Conservation (phyloP, 2,329 filamentous ascomycete genomes). For the Sordariomycetes sp. region DNA sequence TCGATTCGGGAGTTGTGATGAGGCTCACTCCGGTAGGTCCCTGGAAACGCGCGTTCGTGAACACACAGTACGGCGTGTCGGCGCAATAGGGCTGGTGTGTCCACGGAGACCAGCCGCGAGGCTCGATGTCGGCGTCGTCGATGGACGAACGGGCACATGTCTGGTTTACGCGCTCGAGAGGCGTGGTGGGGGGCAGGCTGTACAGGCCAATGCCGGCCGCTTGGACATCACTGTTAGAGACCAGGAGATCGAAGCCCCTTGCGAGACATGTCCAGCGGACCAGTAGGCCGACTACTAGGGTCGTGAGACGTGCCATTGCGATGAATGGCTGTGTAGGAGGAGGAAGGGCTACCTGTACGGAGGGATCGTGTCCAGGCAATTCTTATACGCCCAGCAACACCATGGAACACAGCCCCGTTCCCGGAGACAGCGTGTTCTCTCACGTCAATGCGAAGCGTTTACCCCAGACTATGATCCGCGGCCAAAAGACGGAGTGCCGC, state of each 20-base stretch:
- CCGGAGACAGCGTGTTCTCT: neutral
- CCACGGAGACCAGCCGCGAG: conserved; percentile 12
- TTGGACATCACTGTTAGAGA: neutral
- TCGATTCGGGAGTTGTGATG: conserved; percentile 18
- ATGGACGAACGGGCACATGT: neutral
- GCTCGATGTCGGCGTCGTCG: neutral
- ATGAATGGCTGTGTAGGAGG: neutral
- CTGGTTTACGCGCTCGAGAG: neutral
- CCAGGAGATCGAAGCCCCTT: neutral
- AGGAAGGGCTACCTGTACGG: neutral
- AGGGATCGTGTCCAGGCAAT: neutral
- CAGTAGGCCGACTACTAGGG: neutral
- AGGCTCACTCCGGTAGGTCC: conserved; percentile 17
- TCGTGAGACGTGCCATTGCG: conserved; percentile 1
- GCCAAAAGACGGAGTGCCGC: neutral
- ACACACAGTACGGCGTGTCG: conserved; percentile 13
- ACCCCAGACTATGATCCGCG: neutral
- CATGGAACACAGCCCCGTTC: neutral
- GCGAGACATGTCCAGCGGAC: neutral
- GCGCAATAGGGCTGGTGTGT: conserved; percentile 13
- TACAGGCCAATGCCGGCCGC: neutral
- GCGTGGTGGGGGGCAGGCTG: neutral
- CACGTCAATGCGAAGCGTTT: neutral
- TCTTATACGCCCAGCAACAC: neutral
- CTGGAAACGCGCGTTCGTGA: conserved; percentile 12